Evolutionary conservation across 768 basidiomycete species (phyloP).

Genomic region (Boletus tomentosulus): DNA sequence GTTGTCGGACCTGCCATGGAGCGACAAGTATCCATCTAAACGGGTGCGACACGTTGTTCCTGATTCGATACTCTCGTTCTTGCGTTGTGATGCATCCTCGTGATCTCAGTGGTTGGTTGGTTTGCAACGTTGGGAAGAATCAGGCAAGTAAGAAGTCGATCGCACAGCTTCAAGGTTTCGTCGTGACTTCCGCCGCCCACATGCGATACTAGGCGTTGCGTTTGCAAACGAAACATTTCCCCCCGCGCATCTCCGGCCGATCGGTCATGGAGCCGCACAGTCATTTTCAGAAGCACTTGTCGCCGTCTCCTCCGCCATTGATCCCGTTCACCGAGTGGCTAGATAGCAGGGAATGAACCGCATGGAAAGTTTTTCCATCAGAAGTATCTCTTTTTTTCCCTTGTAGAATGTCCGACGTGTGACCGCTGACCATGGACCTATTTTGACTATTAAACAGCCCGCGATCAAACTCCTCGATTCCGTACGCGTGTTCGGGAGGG

Average conservation of each 20-base stretch:
- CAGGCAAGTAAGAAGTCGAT: too few species aligned
- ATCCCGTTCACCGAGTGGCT: constrained; percentile 33
- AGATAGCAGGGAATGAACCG: neutral
- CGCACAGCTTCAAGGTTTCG: too few species aligned
- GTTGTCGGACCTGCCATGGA: constrained; percentile 27
- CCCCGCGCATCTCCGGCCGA: constrained; percentile 28
- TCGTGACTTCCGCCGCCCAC: too few species aligned
- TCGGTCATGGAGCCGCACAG: constrained; percentile 22
- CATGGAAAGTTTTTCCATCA: neutral
- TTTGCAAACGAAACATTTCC: neutral
- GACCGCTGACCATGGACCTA: constrained; percentile 11
- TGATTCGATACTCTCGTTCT: constrained; percentile 11
- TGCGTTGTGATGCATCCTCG: too few species aligned
- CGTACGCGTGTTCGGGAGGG: constrained; percentile 23
- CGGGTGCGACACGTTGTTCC: neutral
- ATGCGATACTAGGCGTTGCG: neutral
- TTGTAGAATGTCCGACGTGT: constrained; percentile 30
- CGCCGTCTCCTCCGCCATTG: constrained; percentile 21
- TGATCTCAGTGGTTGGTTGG: too few species aligned
- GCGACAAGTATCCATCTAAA: constrained; percentile 3
- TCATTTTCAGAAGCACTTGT: constrained; percentile 12
- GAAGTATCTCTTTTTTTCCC: constrained; percentile 15
- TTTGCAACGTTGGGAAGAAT: too few species aligned
- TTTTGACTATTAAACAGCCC: constrained; percentile 20
- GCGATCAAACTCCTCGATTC: constrained; percentile 32